A percentile compares a stretch with the other conserved stretches of the same genome.
Evolutionary conservation across 148 eudicot species (phyloP).

Genomic region (Rhododendron kiyosumense): DNA sequence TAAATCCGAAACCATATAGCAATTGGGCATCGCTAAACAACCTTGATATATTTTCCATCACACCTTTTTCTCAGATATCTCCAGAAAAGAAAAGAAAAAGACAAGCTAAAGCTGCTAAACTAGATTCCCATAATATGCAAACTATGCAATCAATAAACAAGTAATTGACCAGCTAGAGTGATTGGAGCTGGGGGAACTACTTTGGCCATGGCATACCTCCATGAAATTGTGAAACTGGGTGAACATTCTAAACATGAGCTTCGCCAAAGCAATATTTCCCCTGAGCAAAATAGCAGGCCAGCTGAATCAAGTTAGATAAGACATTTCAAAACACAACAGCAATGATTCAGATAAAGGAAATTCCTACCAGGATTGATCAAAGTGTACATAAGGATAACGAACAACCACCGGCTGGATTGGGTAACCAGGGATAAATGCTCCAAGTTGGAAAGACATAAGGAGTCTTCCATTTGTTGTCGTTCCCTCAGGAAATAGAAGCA

Average conservation of each 20-base stretch:
- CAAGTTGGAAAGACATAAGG: conserved; percentile 88
- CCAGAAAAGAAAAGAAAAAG: not conserved
- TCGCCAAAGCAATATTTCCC: conserved; percentile 69
- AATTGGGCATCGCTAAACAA: not conserved
- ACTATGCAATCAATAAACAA: not conserved
- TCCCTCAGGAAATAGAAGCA: conserved; percentile 97
- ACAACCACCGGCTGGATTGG: conserved; percentile 89
- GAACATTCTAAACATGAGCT: conserved; percentile 72
- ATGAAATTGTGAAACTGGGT: conserved; percentile 73
- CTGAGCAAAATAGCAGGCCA: conserved; percentile 31
- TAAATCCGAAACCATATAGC: not conserved
- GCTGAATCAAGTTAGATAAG: not conserved
- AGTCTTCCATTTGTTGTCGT: conserved; percentile 90
- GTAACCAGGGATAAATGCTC: conserved; percentile 91
- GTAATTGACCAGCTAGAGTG: not conserved
- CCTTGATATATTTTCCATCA: not conserved
- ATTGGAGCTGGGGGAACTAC: not conserved
- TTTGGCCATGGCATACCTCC: conserved; percentile 44
- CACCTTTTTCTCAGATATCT: not conserved
- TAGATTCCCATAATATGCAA: not conserved
- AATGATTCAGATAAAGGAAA: conserved; percentile 6
- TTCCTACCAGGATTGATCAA: conserved; percentile 87
- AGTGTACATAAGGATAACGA: conserved; percentile 89
- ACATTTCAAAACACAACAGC: conserved; percentile 4
- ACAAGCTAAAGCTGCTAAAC: conserved; percentile 1